Evolutionary conservation across 2,329 filamentous ascomycete genomes (phyloP).

Genomic region (Aspergillus proliferans): DNA sequence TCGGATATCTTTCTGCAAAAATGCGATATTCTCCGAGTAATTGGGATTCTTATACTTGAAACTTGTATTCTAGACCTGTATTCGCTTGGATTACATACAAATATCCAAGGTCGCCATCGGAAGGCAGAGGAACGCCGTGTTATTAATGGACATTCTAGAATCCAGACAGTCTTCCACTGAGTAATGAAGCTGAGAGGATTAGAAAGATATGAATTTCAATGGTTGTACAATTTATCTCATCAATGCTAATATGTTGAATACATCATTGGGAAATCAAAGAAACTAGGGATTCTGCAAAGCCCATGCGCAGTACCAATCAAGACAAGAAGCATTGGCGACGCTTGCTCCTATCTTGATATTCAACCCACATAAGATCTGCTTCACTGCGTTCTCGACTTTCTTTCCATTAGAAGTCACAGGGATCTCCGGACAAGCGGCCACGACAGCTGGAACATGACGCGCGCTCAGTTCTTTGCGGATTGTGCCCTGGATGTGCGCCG

Average conservation of each 20-base stretch:
- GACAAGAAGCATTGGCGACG: slow-evolving; percentile 82
- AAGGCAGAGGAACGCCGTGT: background rate
- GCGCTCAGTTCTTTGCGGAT: slow-evolving; percentile 76
- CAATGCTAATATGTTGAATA: no score
- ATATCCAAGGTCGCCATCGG: background rate
- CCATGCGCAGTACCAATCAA: slow-evolving; percentile 86
- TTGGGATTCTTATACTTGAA: background rate
- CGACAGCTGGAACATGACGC: slow-evolving; percentile 76
- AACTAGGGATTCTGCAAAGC: slow-evolving; percentile 46
- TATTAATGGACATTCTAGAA: slow-evolving; percentile 6
- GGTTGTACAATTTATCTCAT: no score
- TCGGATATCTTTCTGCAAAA: background rate
- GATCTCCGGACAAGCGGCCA: slow-evolving; percentile 79
- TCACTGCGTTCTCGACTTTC: slow-evolving; percentile 95
- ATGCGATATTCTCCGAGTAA: background rate
- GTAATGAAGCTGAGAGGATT: no score
- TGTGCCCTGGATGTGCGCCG: slow-evolving; percentile 56
- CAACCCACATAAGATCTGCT: slow-evolving; percentile 86
- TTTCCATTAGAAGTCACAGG: slow-evolving; percentile 92
- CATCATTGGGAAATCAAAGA: slow-evolving; percentile 1
- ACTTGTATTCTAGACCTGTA: background rate
- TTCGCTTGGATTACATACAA: background rate
- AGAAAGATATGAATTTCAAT: no score
- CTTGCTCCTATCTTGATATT: slow-evolving; percentile 84
- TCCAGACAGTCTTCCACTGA: background rate